Evolutionary conservation across 352 stramenopile genomes (phyloP).

Genomic region (Globisporangium canariense): DNA sequence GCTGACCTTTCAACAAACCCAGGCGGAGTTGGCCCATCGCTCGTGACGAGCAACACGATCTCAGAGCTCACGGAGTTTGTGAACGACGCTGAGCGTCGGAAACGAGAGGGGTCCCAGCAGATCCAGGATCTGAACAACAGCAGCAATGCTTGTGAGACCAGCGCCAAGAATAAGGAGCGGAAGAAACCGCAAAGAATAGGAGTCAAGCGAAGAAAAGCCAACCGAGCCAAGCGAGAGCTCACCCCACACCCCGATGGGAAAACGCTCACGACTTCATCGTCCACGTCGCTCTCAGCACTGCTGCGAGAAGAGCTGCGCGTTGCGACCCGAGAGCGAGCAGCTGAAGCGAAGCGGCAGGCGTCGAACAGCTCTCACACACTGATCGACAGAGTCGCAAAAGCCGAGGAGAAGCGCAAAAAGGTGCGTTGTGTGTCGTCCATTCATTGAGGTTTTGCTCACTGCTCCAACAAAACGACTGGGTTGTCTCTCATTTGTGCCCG

Average conservation of each 20-base stretch:
- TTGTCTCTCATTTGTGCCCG: background rate
- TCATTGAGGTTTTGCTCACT: background rate
- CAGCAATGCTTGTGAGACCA: background rate
- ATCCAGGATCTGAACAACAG: background rate
- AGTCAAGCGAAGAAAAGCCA: background rate
- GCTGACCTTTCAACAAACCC: background rate
- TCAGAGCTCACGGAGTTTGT: slow-evolving; percentile 29
- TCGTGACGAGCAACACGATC: slow-evolving; percentile 17
- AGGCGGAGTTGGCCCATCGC: background rate
- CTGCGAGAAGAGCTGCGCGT: slow-evolving; percentile 32
- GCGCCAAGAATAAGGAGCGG: background rate
- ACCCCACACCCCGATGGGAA: background rate
- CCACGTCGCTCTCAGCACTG: slow-evolving; percentile 31
- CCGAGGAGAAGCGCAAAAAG: slow-evolving; percentile 61
- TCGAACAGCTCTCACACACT: slow-evolving; percentile 25
- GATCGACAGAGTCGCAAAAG: slow-evolving; percentile 40
- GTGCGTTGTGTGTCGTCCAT: slow-evolving; percentile 20
- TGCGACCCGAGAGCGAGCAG: slow-evolving; percentile 14
- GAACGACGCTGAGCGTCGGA: slow-evolving; percentile 29
- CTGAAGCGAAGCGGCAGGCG: slow-evolving; percentile 1
- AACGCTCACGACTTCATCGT: slow-evolving; percentile 3
- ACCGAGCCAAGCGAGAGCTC: slow-evolving; percentile 1
- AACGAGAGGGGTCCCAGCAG: slow-evolving; percentile 15
- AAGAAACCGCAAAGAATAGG: background rate
- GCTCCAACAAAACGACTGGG: background rate